Percentiles rank a stretch among this genome's conserved stretches.
phyloP scores from a whole-genome alignment of 2,329 filamentous ascomycete species.

The Apiospora marii region DNA sequence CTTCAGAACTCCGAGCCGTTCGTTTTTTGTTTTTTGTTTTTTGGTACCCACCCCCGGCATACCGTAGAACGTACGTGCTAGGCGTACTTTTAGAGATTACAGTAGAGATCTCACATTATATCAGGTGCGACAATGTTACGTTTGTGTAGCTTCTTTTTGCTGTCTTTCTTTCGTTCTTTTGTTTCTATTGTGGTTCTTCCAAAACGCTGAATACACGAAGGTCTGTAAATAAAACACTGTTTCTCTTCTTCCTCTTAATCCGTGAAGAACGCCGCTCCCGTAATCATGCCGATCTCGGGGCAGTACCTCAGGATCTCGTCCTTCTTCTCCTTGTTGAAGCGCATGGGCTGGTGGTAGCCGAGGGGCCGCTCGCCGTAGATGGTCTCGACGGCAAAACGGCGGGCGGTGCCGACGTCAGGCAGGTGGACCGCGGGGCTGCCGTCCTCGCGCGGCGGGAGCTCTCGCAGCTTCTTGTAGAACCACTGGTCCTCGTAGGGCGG shows the following conservation, averaged over 20 bases:
- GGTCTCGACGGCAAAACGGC: constrained; percentile 41
- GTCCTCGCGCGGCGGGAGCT: constrained; percentile 1
- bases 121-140: not conserved
- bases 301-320: constrained; percentile 40
- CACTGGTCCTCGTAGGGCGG: constrained; percentile 43
- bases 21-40: too few relatives aligned
- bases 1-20: constrained; percentile 8
- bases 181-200: not conserved
- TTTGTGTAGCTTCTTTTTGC: not conserved
- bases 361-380: constrained; percentile 40
- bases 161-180: not conserved
- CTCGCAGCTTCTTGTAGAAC: constrained; percentile 33
- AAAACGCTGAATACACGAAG: constrained; percentile 11
- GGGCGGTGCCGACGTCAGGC: constrained; percentile 37
- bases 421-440: constrained; percentile 34
- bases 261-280: constrained; percentile 24
- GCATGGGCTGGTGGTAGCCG: constrained; percentile 39
- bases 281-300: constrained; percentile 39
- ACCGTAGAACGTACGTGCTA: not conserved
- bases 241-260: not conserved
- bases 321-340: constrained; percentile 36
- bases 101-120: not conserved
- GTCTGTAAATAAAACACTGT: not conserved
- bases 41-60: constrained; percentile 4
- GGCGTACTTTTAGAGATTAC: too few relatives aligned